Percentiles rank a stretch among this genome's conserved stretches.
These are phyloP conservation scores for Colletotrichum ledebouriae DNA, from an alignment of 2,329 filamentous ascomycete genomes.

Conservation along the genomic window DNA sequence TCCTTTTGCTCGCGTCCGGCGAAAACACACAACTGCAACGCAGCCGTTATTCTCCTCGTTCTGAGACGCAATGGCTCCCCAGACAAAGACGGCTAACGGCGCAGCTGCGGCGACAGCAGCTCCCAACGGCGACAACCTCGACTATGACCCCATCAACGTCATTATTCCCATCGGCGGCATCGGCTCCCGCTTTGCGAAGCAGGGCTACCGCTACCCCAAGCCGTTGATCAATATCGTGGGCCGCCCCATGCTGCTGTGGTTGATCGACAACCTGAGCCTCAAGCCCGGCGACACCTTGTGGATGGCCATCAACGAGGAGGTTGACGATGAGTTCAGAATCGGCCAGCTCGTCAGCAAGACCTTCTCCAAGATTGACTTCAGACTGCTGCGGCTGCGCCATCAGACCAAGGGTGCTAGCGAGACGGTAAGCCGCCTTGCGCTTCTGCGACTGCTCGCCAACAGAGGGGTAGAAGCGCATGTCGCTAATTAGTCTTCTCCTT, in stretches of 20 bases:
- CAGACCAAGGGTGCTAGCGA: constrained; percentile 50
- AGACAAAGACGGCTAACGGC: constrained; percentile 16
- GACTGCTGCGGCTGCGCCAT: constrained; percentile 46
- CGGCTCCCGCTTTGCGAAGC: constrained; percentile 48
- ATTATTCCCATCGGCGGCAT: constrained; percentile 51
- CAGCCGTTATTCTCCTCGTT: constrained; percentile 9
- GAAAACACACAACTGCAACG: background rate
- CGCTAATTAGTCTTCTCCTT: constrained; percentile 5
- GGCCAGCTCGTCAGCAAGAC: constrained; percentile 47
- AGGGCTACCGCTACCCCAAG: constrained; percentile 50
- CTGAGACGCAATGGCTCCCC: constrained; percentile 31
- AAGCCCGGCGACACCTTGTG: constrained; percentile 47
- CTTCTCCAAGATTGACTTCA: constrained; percentile 46
- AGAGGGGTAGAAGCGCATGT: constrained; percentile 10
- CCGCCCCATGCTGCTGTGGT: constrained; percentile 49
- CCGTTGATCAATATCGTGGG: constrained; percentile 51
- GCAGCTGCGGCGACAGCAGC: background rate
- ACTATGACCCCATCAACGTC: constrained; percentile 47
- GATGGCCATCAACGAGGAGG: constrained; percentile 49
- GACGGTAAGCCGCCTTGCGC: constrained; percentile 44
- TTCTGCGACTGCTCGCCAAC: constrained; percentile 2
- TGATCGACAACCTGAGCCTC: constrained; percentile 49
- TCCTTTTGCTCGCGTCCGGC: constrained; percentile 15
- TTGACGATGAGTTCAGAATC: constrained; percentile 49
- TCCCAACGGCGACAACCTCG: constrained; percentile 35